Evolutionary conservation across 108 stramenopile species (phyloP), one percentile per base, ranked within the genome.

Genomic region (Discostella stelligeroides): DNA sequence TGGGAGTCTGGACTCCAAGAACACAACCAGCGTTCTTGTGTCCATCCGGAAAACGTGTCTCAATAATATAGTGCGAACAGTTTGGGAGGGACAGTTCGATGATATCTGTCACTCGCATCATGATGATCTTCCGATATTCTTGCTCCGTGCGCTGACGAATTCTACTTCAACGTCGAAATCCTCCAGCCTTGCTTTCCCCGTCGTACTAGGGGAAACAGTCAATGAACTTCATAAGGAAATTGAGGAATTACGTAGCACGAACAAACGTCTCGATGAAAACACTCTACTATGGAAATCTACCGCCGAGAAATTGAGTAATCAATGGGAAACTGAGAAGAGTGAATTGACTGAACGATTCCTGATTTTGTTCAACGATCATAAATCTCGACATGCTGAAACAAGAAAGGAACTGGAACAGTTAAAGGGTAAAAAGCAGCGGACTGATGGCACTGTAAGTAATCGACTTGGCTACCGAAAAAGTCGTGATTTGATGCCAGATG

Each of bases 201-300:
- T 67, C 48, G 40, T 72, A 38, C 66, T 79, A 1, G 66, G 78
- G n/a, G 69, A 67, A 24, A 63, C 70, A 2, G 48, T 84, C 15
- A 53, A 56, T 9, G 58, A 70, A 17, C 66, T 88, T 24, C 70
- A 76, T 57, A 72, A 79, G 10, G 82, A 89, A 49, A 55, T 84
- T 9, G 65, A 30, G 23, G 56, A 70, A 7, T 65, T 87, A 40
- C 78, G 71, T 12, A 50, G 30, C 14, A 72, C 73, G 54, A 68
- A 80, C 24, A 61, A 53, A 28, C 64, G 76, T 54, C 54, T 83
- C 21, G 54, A 63, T 34, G 42, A 21, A 25, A 71, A 79, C 40
- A 38, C 60, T 15, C 21, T 42, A 14, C 59, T 49, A 27, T 79
- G 78, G 78, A 79, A 79, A 63, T 29, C 49, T 13, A 72, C 78